Evolutionary conservation across 768 basidiomycete genomes (phyloP).

Genomic region (Agrocybe praecox): DNA sequence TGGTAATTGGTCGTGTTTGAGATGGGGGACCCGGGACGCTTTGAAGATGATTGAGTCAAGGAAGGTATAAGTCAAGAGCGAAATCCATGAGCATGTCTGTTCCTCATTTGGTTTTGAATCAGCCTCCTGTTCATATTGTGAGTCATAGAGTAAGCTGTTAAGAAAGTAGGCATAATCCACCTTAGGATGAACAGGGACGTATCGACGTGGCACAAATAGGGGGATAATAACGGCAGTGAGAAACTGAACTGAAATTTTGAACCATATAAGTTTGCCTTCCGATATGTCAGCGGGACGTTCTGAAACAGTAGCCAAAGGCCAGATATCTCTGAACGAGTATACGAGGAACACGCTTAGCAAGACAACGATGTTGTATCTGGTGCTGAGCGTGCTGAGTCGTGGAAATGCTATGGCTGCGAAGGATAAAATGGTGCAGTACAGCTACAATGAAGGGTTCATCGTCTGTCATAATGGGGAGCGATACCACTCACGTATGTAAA

Average conservation of each 20-base stretch:
- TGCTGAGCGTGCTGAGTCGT: slow-evolving; percentile 25
- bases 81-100: slow-evolving; percentile 49
- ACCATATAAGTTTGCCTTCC: slow-evolving; percentile 52
- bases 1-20: slow-evolving; percentile 21
- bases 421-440: slow-evolving; percentile 32
- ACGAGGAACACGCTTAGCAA: slow-evolving; percentile 37
- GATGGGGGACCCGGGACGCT: slow-evolving; percentile 37
- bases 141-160: neutral
- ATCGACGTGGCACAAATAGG: slow-evolving; percentile 48
- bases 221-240: slow-evolving; percentile 50
- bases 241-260: slow-evolving; percentile 43
- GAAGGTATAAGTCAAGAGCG: slow-evolving; percentile 47
- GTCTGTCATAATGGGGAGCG: neutral
- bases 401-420: slow-evolving; percentile 34
- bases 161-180: slow-evolving; percentile 22
- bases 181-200: slow-evolving; percentile 52
- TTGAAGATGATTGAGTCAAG: slow-evolving; percentile 49
- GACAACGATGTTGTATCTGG: slow-evolving; percentile 23
- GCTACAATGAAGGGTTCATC: neutral
- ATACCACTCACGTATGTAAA: neutral
- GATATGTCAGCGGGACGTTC: slow-evolving; percentile 42
- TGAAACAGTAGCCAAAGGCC: slow-evolving; percentile 51
- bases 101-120: slow-evolving; percentile 37
- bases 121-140: slow-evolving; percentile 25
- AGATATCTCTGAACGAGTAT: slow-evolving; percentile 57